Percentiles rank a stretch among this genome's conserved stretches.
Evolutionary conservation across 2,329 filamentous ascomycete species (phyloP).

Genomic region (Niveomyces coronatus): DNA sequence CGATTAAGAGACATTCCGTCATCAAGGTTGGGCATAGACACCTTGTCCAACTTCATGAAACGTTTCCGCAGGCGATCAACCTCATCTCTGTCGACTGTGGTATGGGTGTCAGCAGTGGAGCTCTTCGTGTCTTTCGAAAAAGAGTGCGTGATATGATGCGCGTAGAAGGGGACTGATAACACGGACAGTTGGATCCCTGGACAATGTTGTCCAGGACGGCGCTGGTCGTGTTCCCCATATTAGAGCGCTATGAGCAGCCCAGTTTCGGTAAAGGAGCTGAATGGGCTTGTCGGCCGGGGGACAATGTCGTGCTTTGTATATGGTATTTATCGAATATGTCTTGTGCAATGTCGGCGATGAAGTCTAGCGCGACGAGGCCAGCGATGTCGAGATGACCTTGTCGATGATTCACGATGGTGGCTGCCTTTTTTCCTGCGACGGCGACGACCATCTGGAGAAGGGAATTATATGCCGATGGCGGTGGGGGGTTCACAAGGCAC

Average conservation of each 20-base stretch:
- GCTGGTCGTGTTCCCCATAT: constrained; percentile 60
- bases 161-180: too few relatives aligned
- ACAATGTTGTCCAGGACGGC: constrained; percentile 89
- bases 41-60: constrained; percentile 99
- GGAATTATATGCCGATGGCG: constrained; percentile 2
- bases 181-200: constrained; percentile 85
- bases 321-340: too few relatives aligned
- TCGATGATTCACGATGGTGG: too few relatives aligned
- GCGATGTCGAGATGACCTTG: too few relatives aligned
- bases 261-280: not conserved
- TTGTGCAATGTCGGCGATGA: too few relatives aligned
- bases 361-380: too few relatives aligned
- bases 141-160: too few relatives aligned
- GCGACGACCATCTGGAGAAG: constrained; percentile 2
- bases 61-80: constrained; percentile 91
- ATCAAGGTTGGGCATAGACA: constrained; percentile 27
- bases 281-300: not conserved
- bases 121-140: not conserved
- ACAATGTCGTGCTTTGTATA: not conserved
- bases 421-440: too few relatives aligned
- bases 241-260: constrained; percentile 5
- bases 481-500: not conserved
- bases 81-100: constrained; percentile 85
- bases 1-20: too few relatives aligned
- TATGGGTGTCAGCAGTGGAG: not conserved